These are phyloP conservation scores for Aureobasidium sp. DNA, from an alignment of 2,329 filamentous ascomycete genomes.

Conservation along the genomic window DNA sequence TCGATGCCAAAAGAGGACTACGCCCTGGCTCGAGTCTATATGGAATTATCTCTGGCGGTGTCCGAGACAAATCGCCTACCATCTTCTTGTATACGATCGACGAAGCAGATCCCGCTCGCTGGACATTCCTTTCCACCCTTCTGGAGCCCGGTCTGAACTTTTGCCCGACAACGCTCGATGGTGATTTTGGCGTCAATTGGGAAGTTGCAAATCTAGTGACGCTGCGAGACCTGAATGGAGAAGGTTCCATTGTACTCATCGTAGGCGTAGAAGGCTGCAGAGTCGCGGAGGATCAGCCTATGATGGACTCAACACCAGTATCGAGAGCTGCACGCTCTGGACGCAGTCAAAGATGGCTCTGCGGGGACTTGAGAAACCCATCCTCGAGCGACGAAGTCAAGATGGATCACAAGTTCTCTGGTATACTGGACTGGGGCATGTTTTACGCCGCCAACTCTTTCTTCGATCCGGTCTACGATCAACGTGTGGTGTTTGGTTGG, in stretches of 20 bases:
- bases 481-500: background rate
- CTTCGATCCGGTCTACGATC: background rate
- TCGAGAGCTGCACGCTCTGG: background rate
- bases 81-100: slow-evolving; percentile 40
- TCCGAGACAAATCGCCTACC: slow-evolving; percentile 34
- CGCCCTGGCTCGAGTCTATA: slow-evolving; percentile 28
- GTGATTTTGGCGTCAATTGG: slow-evolving; percentile 45
- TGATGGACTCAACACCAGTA: background rate
- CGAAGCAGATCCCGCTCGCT: slow-evolving; percentile 32
- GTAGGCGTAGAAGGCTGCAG: background rate
- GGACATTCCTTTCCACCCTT: slow-evolving; percentile 39
- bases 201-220: slow-evolving; percentile 42
- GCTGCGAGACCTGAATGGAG: slow-evolving; percentile 24
- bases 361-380: background rate
- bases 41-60: slow-evolving; percentile 42
- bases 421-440: background rate
- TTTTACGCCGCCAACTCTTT: background rate
- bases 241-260: slow-evolving; percentile 17
- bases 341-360: background rate
- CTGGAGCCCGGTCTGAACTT: slow-evolving; percentile 33
- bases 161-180: slow-evolving; percentile 37
- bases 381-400: too few species aligned
- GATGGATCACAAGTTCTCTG: background rate
- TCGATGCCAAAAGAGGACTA: slow-evolving; percentile 17
- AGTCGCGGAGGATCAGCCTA: background rate